These are phyloP conservation scores for Kwoniella shivajii DNA, from an alignment of 1,284 basidiomycete species.

Conservation along the genomic window DNA sequence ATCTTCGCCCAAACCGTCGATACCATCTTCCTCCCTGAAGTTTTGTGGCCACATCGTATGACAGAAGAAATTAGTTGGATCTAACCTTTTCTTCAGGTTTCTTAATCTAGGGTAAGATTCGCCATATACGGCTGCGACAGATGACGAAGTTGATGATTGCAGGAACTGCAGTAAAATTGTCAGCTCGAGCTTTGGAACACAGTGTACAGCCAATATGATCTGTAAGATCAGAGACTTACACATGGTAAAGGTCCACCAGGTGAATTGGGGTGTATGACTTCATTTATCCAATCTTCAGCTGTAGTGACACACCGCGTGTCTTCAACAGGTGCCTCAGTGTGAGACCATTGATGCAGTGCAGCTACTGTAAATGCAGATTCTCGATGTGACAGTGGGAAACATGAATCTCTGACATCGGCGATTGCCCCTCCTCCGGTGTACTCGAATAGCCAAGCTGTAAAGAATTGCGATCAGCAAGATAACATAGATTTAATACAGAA, in stretches of 20 bases:
- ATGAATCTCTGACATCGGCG: constrained; percentile 67
- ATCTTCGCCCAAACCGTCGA: constrained; percentile 1
- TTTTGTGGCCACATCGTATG: constrained; percentile 69
- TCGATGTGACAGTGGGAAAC: constrained; percentile 73
- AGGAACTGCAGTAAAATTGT: constrained; percentile 65
- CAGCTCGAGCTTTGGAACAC: too few species aligned
- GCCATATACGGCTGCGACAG: constrained; percentile 62
- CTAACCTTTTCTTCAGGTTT: constrained; percentile 71
- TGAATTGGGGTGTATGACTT: constrained; percentile 67
- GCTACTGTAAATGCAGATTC: constrained; percentile 80
- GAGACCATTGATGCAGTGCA: constrained; percentile 89
- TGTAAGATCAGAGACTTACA: constrained; percentile 58
- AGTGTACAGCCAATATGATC: constrained; percentile 8
- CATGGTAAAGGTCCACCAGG: constrained; percentile 78
- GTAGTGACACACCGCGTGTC: constrained; percentile 76
- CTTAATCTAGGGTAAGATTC: constrained; percentile 70
- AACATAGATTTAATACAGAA: neutral
- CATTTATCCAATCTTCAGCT: constrained; percentile 81
- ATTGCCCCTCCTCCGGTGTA: constrained; percentile 76
- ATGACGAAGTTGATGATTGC: constrained; percentile 40
- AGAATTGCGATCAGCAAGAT: too few species aligned
- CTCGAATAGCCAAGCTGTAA: constrained; percentile 82
- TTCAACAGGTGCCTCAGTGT: constrained; percentile 62
- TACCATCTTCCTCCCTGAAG: neutral
- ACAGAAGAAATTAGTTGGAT: constrained; percentile 70